Conservation (phyloP, 257 asterid species). For the Henckelia pumila region DNA sequence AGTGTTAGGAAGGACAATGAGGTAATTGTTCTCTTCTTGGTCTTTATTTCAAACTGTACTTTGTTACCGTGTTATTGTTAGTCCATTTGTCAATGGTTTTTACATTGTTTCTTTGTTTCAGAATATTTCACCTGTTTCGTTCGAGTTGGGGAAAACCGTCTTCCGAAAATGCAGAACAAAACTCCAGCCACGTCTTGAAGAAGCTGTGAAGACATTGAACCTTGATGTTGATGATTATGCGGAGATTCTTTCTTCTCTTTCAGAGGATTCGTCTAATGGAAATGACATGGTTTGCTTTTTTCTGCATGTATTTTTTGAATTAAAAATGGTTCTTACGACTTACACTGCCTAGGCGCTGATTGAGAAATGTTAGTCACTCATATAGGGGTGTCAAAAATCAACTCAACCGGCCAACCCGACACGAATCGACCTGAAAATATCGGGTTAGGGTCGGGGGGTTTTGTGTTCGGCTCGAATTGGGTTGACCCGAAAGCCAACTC, state of each 20-base stretch:
- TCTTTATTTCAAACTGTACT: not conserved
- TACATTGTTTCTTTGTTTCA: constrained; percentile 27
- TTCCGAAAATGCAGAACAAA: constrained; percentile 28
- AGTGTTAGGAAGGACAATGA: constrained; percentile 30
- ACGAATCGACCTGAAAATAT: too few species aligned
- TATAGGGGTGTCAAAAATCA: too few species aligned
- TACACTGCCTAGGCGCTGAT: constrained; percentile 1
- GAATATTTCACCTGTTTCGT: constrained; percentile 34
- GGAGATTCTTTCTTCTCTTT: constrained; percentile 29
- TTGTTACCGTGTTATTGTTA: not conserved
- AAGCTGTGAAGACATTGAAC: constrained; percentile 32
- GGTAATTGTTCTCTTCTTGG: constrained; percentile 25
- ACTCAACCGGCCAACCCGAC: too few species aligned
- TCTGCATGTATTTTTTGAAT: constrained; percentile 4
- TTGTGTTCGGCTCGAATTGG: too few species aligned
- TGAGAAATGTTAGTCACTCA: not conserved
- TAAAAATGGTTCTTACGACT: not conserved
- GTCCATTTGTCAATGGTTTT: constrained; percentile 5
- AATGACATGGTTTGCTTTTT: constrained; percentile 32
- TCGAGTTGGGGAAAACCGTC: constrained; percentile 38
- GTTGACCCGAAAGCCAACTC: too few species aligned
- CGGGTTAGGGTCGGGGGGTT: too few species aligned
- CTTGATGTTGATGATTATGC: constrained; percentile 31
- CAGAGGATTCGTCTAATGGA: constrained; percentile 33
- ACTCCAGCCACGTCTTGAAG: constrained; percentile 32